Conservation (phyloP, 176 grass and related monocot genomes). For the Metroxylon sagu region DNA sequence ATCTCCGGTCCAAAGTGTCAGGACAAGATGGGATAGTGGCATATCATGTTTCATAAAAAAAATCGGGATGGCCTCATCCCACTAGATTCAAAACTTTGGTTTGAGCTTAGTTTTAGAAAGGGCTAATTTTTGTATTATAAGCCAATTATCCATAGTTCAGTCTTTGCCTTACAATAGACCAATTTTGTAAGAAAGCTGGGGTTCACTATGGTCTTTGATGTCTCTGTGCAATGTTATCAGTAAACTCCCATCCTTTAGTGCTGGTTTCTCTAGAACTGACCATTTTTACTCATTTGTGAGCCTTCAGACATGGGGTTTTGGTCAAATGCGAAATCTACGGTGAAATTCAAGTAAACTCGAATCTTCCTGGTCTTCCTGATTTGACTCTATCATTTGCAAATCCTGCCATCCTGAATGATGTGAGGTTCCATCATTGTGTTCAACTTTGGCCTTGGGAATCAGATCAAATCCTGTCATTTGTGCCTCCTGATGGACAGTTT, state of each 20-base stretch:
- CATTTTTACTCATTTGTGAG: not conserved
- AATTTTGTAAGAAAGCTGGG: too few relatives aligned
- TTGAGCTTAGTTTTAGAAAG: too few relatives aligned
- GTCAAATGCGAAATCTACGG: slow-evolving; percentile 81
- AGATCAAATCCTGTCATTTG: slow-evolving; percentile 66
- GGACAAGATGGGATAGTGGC: too few relatives aligned
- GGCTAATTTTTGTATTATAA: too few relatives aligned
- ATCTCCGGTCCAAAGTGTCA: too few relatives aligned
- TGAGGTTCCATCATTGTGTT: slow-evolving; percentile 83
- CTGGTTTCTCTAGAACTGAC: not conserved
- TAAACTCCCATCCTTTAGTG: not conserved
- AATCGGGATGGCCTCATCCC: too few relatives aligned
- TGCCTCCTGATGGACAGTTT: slow-evolving; percentile 81
- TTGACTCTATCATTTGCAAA: slow-evolving; percentile 86
- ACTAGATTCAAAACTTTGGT: too few relatives aligned
- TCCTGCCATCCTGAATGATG: slow-evolving; percentile 57
- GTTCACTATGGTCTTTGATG: too few relatives aligned
- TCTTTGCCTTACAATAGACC: too few relatives aligned
- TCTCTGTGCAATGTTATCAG: not conserved
- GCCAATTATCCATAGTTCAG: too few relatives aligned
- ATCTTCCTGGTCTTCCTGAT: slow-evolving; percentile 80
- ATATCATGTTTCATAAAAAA: too few relatives aligned
- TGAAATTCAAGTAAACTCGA: slow-evolving; percentile 81
- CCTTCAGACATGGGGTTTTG: slow-evolving; percentile 51
- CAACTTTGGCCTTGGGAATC: slow-evolving; percentile 82